Conservation (phyloP, 1,139 yeast genomes). For the Suhomyces terraborum region DNA sequence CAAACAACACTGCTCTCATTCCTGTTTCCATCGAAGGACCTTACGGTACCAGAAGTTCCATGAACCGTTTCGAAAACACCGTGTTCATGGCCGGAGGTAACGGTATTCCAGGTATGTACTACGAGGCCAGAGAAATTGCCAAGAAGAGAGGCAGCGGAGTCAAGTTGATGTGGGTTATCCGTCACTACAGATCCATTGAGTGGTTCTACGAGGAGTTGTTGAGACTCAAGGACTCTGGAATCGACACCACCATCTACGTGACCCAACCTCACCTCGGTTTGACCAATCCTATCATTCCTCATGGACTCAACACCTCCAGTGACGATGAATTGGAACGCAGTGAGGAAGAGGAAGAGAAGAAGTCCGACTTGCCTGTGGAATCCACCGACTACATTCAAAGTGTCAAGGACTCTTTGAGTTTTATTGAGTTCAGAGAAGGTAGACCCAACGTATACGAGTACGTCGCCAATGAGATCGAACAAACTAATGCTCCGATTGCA, state of each 20-base stretch:
- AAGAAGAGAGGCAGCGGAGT: constrained; percentile 20
- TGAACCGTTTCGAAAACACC: constrained; percentile 53
- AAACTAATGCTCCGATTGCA: constrained; percentile 39
- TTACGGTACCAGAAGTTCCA: constrained; percentile 36
- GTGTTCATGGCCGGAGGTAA: constrained; percentile 68
- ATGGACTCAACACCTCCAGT: constrained; percentile 11
- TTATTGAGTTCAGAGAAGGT: constrained; percentile 47
- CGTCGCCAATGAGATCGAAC: constrained; percentile 38
- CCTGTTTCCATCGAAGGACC: constrained; percentile 45
- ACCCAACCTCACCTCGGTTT: constrained; percentile 28
- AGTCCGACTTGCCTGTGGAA: constrained; percentile 17
- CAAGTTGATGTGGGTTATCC: constrained; percentile 52
- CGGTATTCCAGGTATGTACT: constrained; percentile 61
- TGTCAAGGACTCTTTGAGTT: constrained; percentile 27
- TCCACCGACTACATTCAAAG: constrained; percentile 17
- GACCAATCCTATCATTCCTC: constrained; percentile 20
- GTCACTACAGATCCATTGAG: constrained; percentile 38
- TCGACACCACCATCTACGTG: constrained; percentile 39
- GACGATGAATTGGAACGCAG: constrained; percentile 17
- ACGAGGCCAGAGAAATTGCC: constrained; percentile 34
- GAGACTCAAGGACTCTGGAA: constrained; percentile 31
- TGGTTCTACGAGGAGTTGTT: constrained; percentile 34
- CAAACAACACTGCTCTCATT: constrained; percentile 37
- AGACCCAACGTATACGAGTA: constrained; percentile 44
- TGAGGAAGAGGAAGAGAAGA: constrained; percentile 19